Conservation (phyloP, 129 eudicot species). For the Chrysanthemum seticuspe region DNA sequence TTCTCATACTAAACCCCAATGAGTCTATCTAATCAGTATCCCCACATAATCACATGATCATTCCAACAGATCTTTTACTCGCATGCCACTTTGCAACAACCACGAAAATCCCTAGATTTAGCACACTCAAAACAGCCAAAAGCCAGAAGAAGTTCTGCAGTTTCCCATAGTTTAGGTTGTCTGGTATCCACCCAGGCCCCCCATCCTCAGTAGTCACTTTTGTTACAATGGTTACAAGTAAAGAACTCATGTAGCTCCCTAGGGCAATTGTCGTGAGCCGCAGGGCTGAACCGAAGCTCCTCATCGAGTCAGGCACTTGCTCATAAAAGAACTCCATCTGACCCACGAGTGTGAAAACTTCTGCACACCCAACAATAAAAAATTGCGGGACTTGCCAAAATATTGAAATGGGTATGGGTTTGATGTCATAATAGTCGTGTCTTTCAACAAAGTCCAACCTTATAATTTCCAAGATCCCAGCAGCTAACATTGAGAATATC, state of each 20-base stretch:
- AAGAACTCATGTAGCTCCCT: conserved; percentile 55
- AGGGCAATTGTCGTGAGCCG: conserved; percentile 49
- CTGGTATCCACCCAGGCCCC: conserved; percentile 58
- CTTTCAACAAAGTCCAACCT: conserved; percentile 50
- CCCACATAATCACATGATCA: neutral
- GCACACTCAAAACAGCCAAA: conserved; percentile 46
- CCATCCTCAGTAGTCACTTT: conserved; percentile 45
- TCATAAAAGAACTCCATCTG: conserved; percentile 61
- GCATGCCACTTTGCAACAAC: conserved; percentile 45
- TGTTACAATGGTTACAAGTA: conserved; percentile 47
- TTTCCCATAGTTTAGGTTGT: conserved; percentile 47
- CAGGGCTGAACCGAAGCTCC: conserved; percentile 59
- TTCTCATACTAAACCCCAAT: conserved; percentile 14
- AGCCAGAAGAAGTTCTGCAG: conserved; percentile 55
- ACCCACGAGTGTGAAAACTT: conserved; percentile 59
- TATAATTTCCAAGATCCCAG: conserved; percentile 46
- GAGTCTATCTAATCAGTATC: neutral
- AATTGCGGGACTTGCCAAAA: conserved; percentile 72
- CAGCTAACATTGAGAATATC: conserved; percentile 60
- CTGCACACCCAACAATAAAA: conserved; percentile 61
- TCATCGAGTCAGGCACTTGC: conserved; percentile 71
- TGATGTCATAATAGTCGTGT: conserved; percentile 43
- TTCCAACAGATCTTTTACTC: conserved; percentile 38
- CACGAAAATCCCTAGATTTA: conserved; percentile 43
- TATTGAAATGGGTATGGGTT: conserved; percentile 45